Conservation (phyloP, 192 early-diverging fungal species). For the Podila epicladia region DNA sequence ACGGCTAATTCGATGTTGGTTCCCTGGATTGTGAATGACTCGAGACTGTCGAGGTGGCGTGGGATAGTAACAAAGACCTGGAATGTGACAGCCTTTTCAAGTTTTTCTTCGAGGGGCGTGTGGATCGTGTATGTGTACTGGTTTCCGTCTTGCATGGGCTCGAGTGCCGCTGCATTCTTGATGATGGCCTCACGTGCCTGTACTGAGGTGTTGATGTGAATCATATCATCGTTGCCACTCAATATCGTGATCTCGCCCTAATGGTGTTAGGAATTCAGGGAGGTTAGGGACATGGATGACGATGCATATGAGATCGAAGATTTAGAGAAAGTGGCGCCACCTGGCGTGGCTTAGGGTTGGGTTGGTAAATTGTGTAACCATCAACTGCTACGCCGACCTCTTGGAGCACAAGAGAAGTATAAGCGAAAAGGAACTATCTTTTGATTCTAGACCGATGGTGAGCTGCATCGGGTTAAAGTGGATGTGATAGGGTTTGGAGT, state of each 20-base stretch:
- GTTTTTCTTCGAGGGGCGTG: conserved; percentile 32
- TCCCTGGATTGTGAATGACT: conserved; percentile 37
- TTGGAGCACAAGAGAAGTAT: no score
- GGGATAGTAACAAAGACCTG: conserved; percentile 48
- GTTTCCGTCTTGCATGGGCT: conserved; percentile 42
- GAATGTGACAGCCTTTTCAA: conserved; percentile 35
- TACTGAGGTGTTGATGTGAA: conserved; percentile 42
- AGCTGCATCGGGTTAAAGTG: no score
- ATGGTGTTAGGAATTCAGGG: not conserved
- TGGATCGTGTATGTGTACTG: conserved; percentile 47
- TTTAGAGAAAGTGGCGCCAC: no score
- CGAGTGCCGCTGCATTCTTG: conserved; percentile 45
- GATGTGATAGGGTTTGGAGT: no score
- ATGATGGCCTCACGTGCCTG: conserved; percentile 33
- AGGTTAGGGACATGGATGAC: no score
- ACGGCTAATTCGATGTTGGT: conserved; percentile 33
- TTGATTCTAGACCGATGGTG: no score
- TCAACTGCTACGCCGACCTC: no score
- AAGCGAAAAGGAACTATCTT: no score
- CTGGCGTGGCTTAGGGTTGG: no score
- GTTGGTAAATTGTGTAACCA: no score
- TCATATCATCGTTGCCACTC: conserved; percentile 48
- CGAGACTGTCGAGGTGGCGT: conserved; percentile 27
- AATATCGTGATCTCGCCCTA: conserved; percentile 50
- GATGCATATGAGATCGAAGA: no score